Percentiles rank a stretch among this genome's conserved stretches.
These are phyloP conservation scores for Neonectria ditissima DNA, from an alignment of 2,329 filamentous ascomycete genomes.

Conservation along the genomic window DNA sequence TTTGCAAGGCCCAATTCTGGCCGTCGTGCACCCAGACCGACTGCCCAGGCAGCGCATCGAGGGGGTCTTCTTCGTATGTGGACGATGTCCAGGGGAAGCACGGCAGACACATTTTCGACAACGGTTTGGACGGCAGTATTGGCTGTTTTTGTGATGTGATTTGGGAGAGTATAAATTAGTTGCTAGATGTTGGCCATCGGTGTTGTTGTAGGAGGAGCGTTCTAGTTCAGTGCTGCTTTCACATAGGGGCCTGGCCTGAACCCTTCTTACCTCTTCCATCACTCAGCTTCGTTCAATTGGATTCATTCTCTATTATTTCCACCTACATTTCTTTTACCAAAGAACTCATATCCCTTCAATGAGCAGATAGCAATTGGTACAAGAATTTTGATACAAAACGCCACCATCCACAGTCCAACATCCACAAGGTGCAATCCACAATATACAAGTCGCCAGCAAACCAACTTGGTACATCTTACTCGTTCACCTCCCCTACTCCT, in stretches of 20 bases:
- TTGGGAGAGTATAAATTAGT: background rate
- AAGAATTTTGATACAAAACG: background rate
- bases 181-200: too few relatives aligned
- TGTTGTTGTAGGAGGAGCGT: conserved; percentile 18
- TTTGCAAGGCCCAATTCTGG: conserved; percentile 52
- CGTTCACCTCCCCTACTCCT: background rate
- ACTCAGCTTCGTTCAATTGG: background rate
- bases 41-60: conserved; percentile 54
- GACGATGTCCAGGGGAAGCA: conserved; percentile 64
- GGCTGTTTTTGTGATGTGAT: background rate
- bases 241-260: background rate
- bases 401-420: background rate
- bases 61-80: conserved; percentile 59
- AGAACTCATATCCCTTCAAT: background rate
- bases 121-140: background rate
- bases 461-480: background rate
- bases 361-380: background rate
- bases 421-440: background rate
- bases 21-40: conserved; percentile 57
- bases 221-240: background rate
- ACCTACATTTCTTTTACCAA: too few relatives aligned
- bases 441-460: background rate
- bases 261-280: background rate
- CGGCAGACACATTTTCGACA: conserved; percentile 61
- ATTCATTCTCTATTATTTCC: background rate